phyloP scores from a whole-genome alignment of 176 grass and related monocot species.

The Sorghum bicolor region DNA sequence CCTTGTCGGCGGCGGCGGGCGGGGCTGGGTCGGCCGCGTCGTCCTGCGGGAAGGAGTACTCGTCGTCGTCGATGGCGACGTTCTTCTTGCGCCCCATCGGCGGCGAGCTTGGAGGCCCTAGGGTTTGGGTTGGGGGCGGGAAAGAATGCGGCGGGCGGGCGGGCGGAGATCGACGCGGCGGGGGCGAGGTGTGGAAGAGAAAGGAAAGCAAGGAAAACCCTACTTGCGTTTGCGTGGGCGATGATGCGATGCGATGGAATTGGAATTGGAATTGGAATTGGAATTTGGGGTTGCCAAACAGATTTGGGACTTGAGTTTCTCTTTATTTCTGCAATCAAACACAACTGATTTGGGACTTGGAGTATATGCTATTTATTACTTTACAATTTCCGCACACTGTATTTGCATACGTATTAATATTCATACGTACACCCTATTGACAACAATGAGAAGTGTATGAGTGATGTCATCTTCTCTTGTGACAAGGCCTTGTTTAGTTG shows the following conservation, averaged over 20 bases:
- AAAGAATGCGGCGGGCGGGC: background rate
- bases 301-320: background rate
- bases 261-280: background rate
- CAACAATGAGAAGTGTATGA: too few species aligned
- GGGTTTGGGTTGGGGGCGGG: constrained; percentile 6
- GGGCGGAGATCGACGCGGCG: constrained; percentile 27
- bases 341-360: too few species aligned
- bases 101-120: background rate
- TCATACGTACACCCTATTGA: too few species aligned
- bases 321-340: too few species aligned
- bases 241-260: background rate
- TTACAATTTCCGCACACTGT: too few species aligned
- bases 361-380: too few species aligned
- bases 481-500: too few species aligned
- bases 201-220: constrained; percentile 23
- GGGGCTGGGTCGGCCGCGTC: constrained; percentile 34
- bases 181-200: background rate
- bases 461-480: background rate
- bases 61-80: constrained; percentile 81
- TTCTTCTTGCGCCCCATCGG: constrained; percentile 95
- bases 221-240: background rate
- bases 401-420: too few species aligned
- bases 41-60: constrained; percentile 81
- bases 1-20: constrained; percentile 32
- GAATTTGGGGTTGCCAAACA: background rate